phyloP scores from a whole-genome alignment of 2,329 filamentous ascomycete genomes.

The Aspergillus persii region DNA sequence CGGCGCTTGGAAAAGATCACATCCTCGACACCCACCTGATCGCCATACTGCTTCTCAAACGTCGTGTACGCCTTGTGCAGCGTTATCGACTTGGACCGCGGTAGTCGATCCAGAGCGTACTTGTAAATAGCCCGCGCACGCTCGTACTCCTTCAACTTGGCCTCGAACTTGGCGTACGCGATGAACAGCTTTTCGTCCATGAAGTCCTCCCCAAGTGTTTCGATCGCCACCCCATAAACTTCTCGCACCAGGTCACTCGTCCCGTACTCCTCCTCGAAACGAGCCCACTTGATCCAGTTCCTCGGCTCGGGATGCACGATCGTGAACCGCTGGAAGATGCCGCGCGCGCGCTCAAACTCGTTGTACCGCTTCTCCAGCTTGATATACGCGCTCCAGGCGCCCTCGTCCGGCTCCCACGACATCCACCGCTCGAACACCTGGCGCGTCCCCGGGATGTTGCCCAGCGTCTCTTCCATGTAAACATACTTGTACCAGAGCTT shows the following conservation, averaged over 20 bases:
- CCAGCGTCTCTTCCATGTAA: conserved; percentile 97
- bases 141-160: conserved; percentile 92
- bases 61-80: conserved; percentile 94
- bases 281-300: conserved; percentile 99
- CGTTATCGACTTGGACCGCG: conserved; percentile 77
- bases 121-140: conserved; percentile 94
- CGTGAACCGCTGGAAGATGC: conserved; percentile 87
- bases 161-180: conserved; percentile 90
- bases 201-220: conserved; percentile 87
- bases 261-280: conserved; percentile 93
- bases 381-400: conserved; percentile 93
- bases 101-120: conserved; percentile 87
- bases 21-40: conserved; percentile 88
- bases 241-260: conserved; percentile 89
- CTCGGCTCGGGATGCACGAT: conserved; percentile 89
- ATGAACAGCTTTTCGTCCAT: conserved; percentile 96
- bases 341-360: conserved; percentile 85
- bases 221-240: conserved; percentile 84
- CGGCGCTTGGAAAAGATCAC: conserved; percentile 92
- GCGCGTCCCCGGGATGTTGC: conserved; percentile 85
- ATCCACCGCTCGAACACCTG: conserved; percentile 98
- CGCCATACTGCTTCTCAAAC: conserved; percentile 97
- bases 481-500: conserved; percentile 99
- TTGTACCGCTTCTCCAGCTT: conserved; percentile 94
- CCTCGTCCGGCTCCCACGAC: conserved; percentile 95